Percentiles rank a stretch among this genome's conserved stretches.
phyloP scores from a whole-genome alignment of 164 flowering plant genomes.

The Buxus sempervirens region DNA sequence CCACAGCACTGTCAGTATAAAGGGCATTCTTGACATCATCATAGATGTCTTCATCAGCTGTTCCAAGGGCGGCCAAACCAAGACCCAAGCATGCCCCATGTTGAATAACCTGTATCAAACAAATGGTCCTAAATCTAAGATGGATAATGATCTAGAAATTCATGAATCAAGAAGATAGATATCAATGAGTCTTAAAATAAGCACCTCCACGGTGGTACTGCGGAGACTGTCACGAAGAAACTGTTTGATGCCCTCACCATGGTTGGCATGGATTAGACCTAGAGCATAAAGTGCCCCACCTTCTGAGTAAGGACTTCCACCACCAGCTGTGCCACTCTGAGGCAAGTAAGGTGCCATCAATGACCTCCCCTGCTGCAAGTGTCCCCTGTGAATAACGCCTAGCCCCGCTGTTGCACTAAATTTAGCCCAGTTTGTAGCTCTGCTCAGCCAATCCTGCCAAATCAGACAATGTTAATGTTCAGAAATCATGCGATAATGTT shows the following conservation, averaged over 20 bases:
- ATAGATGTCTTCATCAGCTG: conserved; percentile 90
- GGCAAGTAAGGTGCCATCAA: conserved; percentile 95
- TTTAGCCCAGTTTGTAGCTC: conserved; percentile 96
- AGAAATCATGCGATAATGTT: background rate
- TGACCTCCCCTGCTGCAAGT: conserved; percentile 88
- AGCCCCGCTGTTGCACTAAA: conserved; percentile 95
- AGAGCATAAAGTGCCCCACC: conserved; percentile 95
- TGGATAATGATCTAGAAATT: background rate
- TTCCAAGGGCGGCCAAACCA: conserved; percentile 87
- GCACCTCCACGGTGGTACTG: conserved; percentile 82
- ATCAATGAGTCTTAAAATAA: background rate
- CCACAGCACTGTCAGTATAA: conserved; percentile 91
- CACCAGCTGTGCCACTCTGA: conserved; percentile 80
- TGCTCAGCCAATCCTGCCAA: conserved; percentile 82
- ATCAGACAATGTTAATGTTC: background rate
- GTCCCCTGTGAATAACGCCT: conserved; percentile 90
- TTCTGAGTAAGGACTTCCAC: conserved; percentile 92
- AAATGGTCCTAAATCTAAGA: background rate
- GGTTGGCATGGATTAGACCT: conserved; percentile 93
- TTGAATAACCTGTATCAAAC: conserved; percentile 71
- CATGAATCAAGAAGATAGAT: background rate
- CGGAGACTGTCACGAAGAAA: conserved; percentile 86
- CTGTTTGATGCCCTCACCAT: conserved; percentile 93
- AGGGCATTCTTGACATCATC: conserved; percentile 81
- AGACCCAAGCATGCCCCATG: conserved; percentile 96